phyloP scores from a whole-genome alignment of 352 stramenopile genomes.

The Thraustochytrium sp. region DNA sequence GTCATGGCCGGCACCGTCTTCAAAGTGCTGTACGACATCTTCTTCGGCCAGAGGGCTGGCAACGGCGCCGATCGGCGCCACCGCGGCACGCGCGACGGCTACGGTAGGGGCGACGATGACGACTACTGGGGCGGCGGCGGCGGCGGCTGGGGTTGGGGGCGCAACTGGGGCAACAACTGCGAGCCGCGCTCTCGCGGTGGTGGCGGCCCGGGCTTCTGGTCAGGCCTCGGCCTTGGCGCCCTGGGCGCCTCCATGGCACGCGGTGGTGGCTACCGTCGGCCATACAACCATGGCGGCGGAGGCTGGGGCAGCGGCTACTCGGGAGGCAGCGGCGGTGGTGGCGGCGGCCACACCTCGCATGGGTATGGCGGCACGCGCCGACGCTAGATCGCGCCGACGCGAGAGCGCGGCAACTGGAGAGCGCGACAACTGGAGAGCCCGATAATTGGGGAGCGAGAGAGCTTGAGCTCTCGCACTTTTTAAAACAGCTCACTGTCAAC shows the following conservation, averaged over 20 bases:
- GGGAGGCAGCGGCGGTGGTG: neutral
- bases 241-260: neutral
- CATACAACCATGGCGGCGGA: neutral
- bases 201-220: neutral
- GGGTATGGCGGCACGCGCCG: neutral
- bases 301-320: neutral
- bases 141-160: neutral
- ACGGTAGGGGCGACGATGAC: neutral
- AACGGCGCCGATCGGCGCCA: neutral
- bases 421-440: no score
- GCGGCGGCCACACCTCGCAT: neutral
- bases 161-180: neutral
- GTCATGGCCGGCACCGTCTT: neutral
- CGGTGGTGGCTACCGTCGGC: neutral
- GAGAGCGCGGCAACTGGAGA: no score
- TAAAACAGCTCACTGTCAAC: no score
- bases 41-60: neutral
- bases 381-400: neutral
- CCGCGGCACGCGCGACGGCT: neutral
- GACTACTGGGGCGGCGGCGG: neutral
- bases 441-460: no score
- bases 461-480: no score
- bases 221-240: neutral
- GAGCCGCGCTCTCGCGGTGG: neutral
- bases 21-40: neutral